Evolutionary conservation across 2,329 filamentous ascomycete genomes (phyloP).

Genomic region (Ophiostoma himal-ulmi): DNA sequence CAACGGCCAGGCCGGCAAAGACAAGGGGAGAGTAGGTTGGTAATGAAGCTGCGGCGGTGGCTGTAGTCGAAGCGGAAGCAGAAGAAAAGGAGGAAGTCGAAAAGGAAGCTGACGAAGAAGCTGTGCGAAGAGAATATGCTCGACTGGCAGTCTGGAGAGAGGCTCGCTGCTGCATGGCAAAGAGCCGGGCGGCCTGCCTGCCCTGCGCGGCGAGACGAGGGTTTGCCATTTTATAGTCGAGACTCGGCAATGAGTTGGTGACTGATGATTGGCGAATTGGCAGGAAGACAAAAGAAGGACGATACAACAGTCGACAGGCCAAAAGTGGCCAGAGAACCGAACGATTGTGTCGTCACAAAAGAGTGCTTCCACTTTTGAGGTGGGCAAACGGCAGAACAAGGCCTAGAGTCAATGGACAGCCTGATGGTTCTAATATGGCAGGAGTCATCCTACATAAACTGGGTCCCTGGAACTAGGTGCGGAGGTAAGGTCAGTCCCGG

Average conservation of each 20-base stretch:
- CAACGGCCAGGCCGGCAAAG: conserved; percentile 25
- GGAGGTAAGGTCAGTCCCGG: conserved; percentile 4
- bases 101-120: neutral
- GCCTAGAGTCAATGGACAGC: neutral
- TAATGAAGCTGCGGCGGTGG: conserved; percentile 4
- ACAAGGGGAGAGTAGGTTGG: conserved; percentile 2
- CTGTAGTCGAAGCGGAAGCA: conserved; percentile 11
- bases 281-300: conserved; percentile 5
- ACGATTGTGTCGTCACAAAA: conserved; percentile 25
- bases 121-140: neutral
- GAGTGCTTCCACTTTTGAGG: conserved; percentile 21
- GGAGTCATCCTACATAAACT: conserved; percentile 6
- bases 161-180: neutral
- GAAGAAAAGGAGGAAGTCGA: neutral
- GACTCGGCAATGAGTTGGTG: neutral
- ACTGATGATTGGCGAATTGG: conserved; percentile 6
- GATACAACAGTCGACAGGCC: neutral
- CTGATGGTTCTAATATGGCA: neutral
- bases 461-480: conserved; percentile 1
- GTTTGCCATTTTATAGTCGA: conserved; percentile 14
- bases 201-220: conserved; percentile 27
- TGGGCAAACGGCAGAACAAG: neutral
- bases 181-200: conserved; percentile 21
- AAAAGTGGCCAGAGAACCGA: conserved; percentile 26
- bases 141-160: conserved; percentile 4